Percentiles rank a stretch among this genome's conserved stretches.
These are phyloP conservation scores for Xylariaceae sp. DNA, from an alignment of 2,329 filamentous ascomycete species.

Conservation along the genomic window DNA sequence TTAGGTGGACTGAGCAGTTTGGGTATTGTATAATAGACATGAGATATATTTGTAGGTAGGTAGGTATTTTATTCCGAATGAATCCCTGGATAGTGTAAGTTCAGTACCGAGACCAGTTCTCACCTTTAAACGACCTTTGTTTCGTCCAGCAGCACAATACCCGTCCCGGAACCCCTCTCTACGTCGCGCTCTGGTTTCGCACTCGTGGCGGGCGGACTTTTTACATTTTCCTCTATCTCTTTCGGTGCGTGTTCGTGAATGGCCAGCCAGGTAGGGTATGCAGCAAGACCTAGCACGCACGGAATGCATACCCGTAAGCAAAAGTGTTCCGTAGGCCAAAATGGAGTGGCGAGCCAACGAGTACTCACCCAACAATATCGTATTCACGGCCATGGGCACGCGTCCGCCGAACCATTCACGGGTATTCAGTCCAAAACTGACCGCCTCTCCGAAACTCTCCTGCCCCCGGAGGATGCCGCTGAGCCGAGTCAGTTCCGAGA, in stretches of 20 bases:
- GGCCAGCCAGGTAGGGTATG: conserved; percentile 33
- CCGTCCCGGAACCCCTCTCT: neutral
- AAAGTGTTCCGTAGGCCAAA: neutral
- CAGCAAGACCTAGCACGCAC: conserved; percentile 26
- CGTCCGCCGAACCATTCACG: conserved; percentile 37
- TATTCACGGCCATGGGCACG: conserved; percentile 39
- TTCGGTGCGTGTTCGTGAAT: conserved; percentile 31
- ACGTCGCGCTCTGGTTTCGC: no score
- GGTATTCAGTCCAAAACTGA: conserved; percentile 39
- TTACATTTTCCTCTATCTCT: conserved; percentile 12
- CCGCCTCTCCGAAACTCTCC: conserved; percentile 40
- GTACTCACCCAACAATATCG: conserved; percentile 36
- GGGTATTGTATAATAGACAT: no score
- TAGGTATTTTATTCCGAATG: neutral
- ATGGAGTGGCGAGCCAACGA: neutral
- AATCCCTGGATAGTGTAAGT: neutral
- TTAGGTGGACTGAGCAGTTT: no score
- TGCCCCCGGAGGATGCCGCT: conserved; percentile 40
- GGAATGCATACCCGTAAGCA: neutral
- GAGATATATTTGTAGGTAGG: no score
- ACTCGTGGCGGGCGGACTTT: neutral
- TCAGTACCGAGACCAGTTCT: neutral
- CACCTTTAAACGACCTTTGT: neutral
- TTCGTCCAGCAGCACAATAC: neutral
- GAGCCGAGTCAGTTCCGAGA: conserved; percentile 46